Conservation (phyloP, 129 eudicot genomes). For the Tagetes patula region DNA sequence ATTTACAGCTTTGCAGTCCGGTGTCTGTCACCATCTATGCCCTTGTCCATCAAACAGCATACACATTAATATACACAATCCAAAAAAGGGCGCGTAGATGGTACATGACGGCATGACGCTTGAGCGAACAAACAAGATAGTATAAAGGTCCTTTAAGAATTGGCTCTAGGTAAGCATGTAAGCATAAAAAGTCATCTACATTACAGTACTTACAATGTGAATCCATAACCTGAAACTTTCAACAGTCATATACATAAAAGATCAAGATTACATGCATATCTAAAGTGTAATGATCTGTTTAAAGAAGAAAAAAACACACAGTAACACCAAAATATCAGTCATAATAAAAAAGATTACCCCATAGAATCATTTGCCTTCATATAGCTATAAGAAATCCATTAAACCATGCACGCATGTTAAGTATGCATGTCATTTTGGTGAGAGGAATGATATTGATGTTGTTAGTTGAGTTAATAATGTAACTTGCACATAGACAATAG, state of each 20-base stretch:
- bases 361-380: background rate
- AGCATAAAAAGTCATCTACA: background rate
- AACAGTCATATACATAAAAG: background rate
- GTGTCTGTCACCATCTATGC: background rate
- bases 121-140: background rate
- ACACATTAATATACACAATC: background rate
- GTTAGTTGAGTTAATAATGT: background rate
- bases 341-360: background rate
- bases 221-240: background rate
- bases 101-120: background rate
- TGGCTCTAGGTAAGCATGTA: background rate
- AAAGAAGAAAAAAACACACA: background rate
- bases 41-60: background rate
- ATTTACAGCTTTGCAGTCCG: background rate
- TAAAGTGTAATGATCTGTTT: constrained; percentile 10
- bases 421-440: background rate
- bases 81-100: background rate
- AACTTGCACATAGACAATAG: constrained; percentile 12
- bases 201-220: background rate
- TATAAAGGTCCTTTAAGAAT: background rate
- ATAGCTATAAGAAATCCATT: background rate
- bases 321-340: constrained; percentile 8
- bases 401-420: constrained; percentile 10
- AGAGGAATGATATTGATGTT: constrained; percentile 14
- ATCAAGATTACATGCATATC: constrained; percentile 10